Base-by-base conservation (phyloP, 768 basidiomycete genomes). In the Mycena chlorophos region DNA sequence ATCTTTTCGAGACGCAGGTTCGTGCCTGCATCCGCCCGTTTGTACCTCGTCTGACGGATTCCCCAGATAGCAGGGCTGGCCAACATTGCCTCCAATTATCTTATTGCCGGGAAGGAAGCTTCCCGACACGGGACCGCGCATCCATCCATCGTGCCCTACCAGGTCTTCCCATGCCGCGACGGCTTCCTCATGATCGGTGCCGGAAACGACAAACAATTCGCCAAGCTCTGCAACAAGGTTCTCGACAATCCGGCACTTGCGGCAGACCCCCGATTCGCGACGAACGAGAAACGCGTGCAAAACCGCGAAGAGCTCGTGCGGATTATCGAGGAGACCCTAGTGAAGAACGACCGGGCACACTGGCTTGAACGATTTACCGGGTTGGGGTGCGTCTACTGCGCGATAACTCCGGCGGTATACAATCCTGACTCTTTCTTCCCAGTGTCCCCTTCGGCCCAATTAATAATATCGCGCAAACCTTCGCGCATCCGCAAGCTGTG, bases 171-270 rank as follows among this genome's bases (percentile, higher is more conserved):
- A 0, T 96, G 94, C 67, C 81, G 84, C 65, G 86, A 93, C 63
- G 91, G 92, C 27, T 94, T 85, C 68, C 71, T 97, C 56, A 96
- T 97, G 95, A 86, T 97, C 60, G 94, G 93, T 42, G 93, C 91
- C 6, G 94, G 91, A 4, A 96, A 94, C 68, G 84, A 96, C 66
- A 87, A 83, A 62, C 91, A 98, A 85, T 98, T 95, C 74, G 78
- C 69, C 51, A 76, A 83, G 25, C 75, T 98, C 19, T 79, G 82
- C 2, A 75, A 81, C 42, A 79, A 78, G 52, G 81, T 94, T 37
- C 76, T 96, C 30, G 72, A 79, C 40, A 69, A 74, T 37, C 85
- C 87, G 0, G 80, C 79, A 46, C 80, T 94, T 53, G 76, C 76
- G 2, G 67, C 70, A 12, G 82, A 92, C 69, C 70, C 76, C 1